A percentile compares a stretch with the other conserved stretches of the same genome.
phyloP scores from a whole-genome alignment of 345 rosid species.

The Salix brachista region DNA sequence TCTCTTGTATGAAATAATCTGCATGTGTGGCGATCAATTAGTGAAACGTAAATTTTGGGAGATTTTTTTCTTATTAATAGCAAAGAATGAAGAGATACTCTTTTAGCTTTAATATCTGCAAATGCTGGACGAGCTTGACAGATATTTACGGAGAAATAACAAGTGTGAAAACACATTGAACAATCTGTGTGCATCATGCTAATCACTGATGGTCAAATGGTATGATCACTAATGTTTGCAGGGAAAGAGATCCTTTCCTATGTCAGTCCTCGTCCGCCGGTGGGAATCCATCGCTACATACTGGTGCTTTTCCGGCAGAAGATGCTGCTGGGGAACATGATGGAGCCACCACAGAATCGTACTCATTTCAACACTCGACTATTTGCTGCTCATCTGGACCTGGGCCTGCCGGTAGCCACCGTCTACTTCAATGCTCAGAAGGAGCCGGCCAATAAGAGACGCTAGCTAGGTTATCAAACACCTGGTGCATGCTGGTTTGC shows the following conservation, averaged over 20 bases:
- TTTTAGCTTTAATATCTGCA: too few species aligned
- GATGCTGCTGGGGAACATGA: slow-evolving; percentile 39
- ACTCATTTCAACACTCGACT: slow-evolving; percentile 72
- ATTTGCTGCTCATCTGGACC: slow-evolving; percentile 50
- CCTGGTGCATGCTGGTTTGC: too few species aligned
- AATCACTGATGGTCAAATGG: not conserved
- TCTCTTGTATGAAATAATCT: too few species aligned
- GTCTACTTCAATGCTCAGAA: slow-evolving; percentile 86
- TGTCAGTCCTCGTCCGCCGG: slow-evolving; percentile 71
- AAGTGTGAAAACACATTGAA: too few species aligned
- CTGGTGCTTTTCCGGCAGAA: slow-evolving; percentile 68
- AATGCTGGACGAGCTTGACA: too few species aligned
- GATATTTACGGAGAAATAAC: too few species aligned
- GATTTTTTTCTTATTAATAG: too few species aligned
- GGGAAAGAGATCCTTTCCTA: slow-evolving; percentile 70
- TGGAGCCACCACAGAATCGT: slow-evolving; percentile 55
- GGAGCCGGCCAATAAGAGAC: slow-evolving; percentile 69
- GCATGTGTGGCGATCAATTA: too few species aligned
- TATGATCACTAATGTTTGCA: slow-evolving; percentile 11
- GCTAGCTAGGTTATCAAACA: slow-evolving; percentile 19
- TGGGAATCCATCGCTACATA: slow-evolving; percentile 83
- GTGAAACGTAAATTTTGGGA: too few species aligned
- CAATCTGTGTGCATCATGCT: too few species aligned
- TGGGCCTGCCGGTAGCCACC: slow-evolving; percentile 76
- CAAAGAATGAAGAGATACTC: too few species aligned